These are phyloP conservation scores for Primulina eburnea DNA, from an alignment of 257 asterid species.

Conservation along the genomic window DNA sequence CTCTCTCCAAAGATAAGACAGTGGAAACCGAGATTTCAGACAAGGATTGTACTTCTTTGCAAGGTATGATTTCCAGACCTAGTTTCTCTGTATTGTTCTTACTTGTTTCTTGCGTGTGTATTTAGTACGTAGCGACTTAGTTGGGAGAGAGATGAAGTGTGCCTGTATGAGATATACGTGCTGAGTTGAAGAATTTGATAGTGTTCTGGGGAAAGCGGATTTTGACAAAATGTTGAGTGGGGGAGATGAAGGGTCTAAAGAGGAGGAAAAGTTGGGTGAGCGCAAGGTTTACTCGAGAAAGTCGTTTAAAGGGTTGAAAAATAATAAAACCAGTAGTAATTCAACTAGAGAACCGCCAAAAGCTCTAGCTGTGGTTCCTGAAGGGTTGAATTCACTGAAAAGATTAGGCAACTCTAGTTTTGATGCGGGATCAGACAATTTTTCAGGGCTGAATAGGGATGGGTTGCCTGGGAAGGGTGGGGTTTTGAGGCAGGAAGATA, in stretches of 20 bases:
- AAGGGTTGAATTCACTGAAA: slow-evolving; percentile 36
- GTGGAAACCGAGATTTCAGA: slow-evolving; percentile 24
- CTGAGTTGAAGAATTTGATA: slow-evolving; percentile 19
- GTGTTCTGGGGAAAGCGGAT: slow-evolving; percentile 30
- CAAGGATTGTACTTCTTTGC: slow-evolving; percentile 22
- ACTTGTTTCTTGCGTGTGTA: not conserved
- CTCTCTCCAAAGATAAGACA: slow-evolving; percentile 31
- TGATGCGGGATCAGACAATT: slow-evolving; percentile 48
- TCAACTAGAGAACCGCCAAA: slow-evolving; percentile 32
- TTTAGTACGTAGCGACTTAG: slow-evolving; percentile 8
- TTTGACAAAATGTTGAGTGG: slow-evolving; percentile 42
- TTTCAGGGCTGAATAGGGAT: slow-evolving; percentile 39
- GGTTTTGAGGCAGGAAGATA: slow-evolving; percentile 45
- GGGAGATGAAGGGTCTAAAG: slow-evolving; percentile 57
- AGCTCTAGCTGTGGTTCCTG: slow-evolving; percentile 35
- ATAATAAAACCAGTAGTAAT: slow-evolving; percentile 34
- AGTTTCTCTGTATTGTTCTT: slow-evolving; percentile 10
- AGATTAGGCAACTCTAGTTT: slow-evolving; percentile 31
- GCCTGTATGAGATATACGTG: not conserved
- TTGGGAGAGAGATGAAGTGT: slow-evolving; percentile 5
- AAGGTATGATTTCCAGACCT: slow-evolving; percentile 39
- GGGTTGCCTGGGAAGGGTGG: slow-evolving; percentile 41
- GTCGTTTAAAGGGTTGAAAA: slow-evolving; percentile 53
- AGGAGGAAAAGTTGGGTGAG: slow-evolving; percentile 46
- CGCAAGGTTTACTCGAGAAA: slow-evolving; percentile 68